Percentiles rank a stretch among this genome's conserved stretches.
These are phyloP conservation scores for Syzygium aromaticum DNA, from an alignment of 345 rosid genomes.

Conservation along the genomic window DNA sequence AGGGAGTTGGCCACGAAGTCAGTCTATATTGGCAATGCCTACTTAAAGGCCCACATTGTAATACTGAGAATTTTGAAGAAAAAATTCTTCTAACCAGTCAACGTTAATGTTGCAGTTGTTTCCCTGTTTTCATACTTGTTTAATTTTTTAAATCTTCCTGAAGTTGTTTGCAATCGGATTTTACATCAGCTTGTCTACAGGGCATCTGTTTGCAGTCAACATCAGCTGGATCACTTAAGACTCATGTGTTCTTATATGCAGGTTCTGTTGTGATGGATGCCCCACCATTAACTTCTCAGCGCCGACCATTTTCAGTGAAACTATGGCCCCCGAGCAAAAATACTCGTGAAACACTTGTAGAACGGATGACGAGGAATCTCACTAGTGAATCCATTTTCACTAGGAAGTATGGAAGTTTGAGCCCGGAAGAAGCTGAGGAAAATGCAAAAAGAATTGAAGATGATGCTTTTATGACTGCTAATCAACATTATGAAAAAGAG, in stretches of 20 bases:
- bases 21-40: not conserved
- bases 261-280: conserved; percentile 41
- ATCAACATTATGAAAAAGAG: conserved; percentile 71
- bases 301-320: conserved; percentile 59
- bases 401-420: conserved; percentile 65
- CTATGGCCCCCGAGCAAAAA: conserved; percentile 86
- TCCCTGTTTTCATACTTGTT: not conserved
- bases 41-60: not conserved
- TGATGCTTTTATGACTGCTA: conserved; percentile 45
- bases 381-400: conserved; percentile 75
- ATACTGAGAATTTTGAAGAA: not conserved
- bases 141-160: not conserved
- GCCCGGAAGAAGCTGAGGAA: conserved; percentile 67
- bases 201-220: not conserved
- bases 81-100: not conserved
- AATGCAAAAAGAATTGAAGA: conserved; percentile 73
- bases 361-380: conserved; percentile 58
- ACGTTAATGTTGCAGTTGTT: not conserved
- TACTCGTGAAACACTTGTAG: conserved; percentile 62
- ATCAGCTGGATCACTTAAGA: not conserved
- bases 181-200: not conserved
- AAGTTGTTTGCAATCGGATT: not conserved
- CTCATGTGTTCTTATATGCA: not conserved
- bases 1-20: not conserved
- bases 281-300: conserved; percentile 37